phyloP scores from a whole-genome alignment of 345 rosid genomes.

The Toxicodendron radicans region DNA sequence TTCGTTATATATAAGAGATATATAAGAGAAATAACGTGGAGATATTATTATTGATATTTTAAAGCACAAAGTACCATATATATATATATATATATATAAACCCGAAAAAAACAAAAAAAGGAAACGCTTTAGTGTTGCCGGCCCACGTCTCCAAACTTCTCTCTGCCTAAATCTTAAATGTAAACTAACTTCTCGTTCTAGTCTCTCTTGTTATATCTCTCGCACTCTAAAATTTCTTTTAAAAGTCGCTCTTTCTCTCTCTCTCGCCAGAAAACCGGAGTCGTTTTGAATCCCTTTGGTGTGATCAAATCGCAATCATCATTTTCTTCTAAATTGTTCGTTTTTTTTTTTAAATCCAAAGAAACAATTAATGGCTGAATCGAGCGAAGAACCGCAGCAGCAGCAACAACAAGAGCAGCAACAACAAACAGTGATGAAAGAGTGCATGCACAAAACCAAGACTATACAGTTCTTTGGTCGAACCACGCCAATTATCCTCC shows the following conservation, averaged over 20 bases:
- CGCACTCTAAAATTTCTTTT: no score
- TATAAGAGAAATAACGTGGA: no score
- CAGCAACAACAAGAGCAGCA: conserved; percentile 28
- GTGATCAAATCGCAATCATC: conserved; percentile 5
- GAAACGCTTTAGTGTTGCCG: no score
- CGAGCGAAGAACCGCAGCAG: conserved; percentile 31
- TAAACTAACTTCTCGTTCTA: no score
- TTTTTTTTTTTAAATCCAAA: background rate
- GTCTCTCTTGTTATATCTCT: no score
- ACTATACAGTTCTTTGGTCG: conserved; percentile 82
- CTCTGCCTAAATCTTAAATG: no score
- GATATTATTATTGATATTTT: no score
- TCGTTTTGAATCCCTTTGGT: background rate
- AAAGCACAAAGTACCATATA: no score
- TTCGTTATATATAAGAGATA: no score
- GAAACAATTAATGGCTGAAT: conserved; percentile 11
- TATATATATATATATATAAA: no score
- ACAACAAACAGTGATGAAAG: conserved; percentile 36
- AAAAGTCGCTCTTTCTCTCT: background rate
- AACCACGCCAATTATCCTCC: conserved; percentile 83
- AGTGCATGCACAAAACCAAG: conserved; percentile 72
- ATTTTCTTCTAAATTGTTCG: background rate
- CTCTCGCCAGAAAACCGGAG: background rate
- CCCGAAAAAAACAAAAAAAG: no score
- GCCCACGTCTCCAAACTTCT: no score